Evolutionary conservation across 495 filamentous ascomycete genomes (phyloP), one percentile per base, ranked within the genome.

Genomic region (Neurospora cerealis): DNA sequence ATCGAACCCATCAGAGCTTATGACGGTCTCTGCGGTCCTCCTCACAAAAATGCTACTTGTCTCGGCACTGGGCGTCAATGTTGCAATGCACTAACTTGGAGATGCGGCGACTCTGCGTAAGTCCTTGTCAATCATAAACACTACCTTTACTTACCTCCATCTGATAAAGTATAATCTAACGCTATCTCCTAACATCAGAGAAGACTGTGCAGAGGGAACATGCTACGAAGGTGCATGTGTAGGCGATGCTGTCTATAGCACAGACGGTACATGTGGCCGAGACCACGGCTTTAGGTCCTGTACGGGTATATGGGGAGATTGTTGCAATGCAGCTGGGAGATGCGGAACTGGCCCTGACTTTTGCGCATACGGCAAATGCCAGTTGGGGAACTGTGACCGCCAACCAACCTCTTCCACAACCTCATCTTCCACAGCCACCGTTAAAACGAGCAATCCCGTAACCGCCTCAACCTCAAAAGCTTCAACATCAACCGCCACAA

Each of bases 21-120:
- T 7, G 76, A 80, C 71, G 78, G 78, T 3, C 73, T 73, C 21
- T 82, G 76, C 72, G 80, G 79, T 44, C 79, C 77, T 10, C 70
- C 32, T 5, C 48, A 82, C 75, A 78, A 80, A 9, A 78, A 80
- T 73, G 80, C 79, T 17, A 80, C 79, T 21, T 82, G 79, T 46
- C 7, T 77, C 19, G 80, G 80, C 48, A 79, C 71, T 2, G 0
- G 2, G 8, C 32, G 34, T 3, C 75, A 76, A 54, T 80, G 78
- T 41, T 80, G 78, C 62, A 80, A 80, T 62, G 60, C 76, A 37
- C 41, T 77, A 46, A 82, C 76, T 24, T 81, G 72, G 69, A 77
- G n/a, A 15, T 82, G 80, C 72, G 79, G 80, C 40, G 66, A 77
- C 42, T 73, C 78, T 42, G 39, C 46, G 71, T 78, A 34, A 74